A percentile compares a stretch with the other conserved stretches of the same genome.
These are phyloP conservation scores for Gastrodia elata DNA, from an alignment of 106 monocot genomes.

Conservation along the genomic window DNA sequence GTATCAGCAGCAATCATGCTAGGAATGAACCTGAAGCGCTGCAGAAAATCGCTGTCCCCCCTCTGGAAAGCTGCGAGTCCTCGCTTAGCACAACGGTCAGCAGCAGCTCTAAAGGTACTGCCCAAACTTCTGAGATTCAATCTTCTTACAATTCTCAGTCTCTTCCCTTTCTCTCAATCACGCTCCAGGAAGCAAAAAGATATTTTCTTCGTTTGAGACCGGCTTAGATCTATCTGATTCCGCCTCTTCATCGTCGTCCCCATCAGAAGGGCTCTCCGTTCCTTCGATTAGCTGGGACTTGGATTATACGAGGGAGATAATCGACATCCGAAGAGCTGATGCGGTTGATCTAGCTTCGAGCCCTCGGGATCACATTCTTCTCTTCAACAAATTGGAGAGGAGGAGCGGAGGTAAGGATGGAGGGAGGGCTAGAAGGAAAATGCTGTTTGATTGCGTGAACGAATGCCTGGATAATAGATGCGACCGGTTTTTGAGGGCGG, in stretches of 20 bases:
- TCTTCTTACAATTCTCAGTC: not conserved
- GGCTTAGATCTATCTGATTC: conserved; percentile 37
- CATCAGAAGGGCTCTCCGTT: conserved; percentile 5
- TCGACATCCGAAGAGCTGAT: not conserved
- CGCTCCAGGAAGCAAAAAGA: conserved; percentile 39
- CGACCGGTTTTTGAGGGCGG: conserved; percentile 38
- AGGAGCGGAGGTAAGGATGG: conserved; percentile 12
- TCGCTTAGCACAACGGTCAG: conserved; percentile 50
- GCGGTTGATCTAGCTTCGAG: not conserved
- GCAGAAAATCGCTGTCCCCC: conserved; percentile 54
- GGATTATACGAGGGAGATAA: conserved; percentile 35
- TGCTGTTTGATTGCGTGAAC: conserved; percentile 60
- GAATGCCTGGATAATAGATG: conserved; percentile 53
- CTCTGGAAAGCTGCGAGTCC: conserved; percentile 49
- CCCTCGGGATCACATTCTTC: conserved; percentile 27
- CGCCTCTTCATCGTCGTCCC: conserved; percentile 19
- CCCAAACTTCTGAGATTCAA: not conserved
- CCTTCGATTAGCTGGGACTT: conserved; percentile 17
- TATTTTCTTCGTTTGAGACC: conserved; percentile 9
- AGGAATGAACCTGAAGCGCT: conserved; percentile 24
- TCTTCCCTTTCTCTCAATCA: too few species aligned
- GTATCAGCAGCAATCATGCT: conserved; percentile 26
- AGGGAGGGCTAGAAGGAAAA: conserved; percentile 33
- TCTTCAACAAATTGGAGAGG: conserved; percentile 45
- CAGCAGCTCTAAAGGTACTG: conserved; percentile 40